Evolutionary conservation across 495 filamentous ascomycete genomes (phyloP).

Genomic region (Talaromyces nanjingensis): DNA sequence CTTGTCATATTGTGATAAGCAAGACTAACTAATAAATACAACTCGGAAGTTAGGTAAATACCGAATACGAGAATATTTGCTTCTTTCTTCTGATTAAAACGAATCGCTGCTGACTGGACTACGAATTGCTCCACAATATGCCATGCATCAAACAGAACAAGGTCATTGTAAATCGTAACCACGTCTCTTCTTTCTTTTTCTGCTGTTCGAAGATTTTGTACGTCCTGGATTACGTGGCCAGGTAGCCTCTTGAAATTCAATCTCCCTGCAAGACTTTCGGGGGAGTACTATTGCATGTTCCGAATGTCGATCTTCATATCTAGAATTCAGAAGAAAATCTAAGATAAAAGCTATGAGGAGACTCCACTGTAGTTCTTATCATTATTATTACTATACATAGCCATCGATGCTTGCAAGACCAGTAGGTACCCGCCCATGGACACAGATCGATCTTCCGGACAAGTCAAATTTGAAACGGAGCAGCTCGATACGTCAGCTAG

Average conservation of each 20-base stretch:
- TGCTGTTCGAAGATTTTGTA: not conserved
- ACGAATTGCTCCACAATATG: not conserved
- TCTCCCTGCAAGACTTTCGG: too few species aligned
- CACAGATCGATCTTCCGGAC: not conserved
- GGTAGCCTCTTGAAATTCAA: not conserved
- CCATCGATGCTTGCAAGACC: not conserved
- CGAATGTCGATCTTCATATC: not conserved
- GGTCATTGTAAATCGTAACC: not conserved
- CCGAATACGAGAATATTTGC: not conserved
- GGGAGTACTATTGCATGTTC: not conserved
- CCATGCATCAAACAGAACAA: not conserved
- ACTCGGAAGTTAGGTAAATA: not conserved
- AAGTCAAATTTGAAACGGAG: not conserved
- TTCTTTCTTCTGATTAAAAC: not conserved
- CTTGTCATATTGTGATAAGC: too few species aligned
- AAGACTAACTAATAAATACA: too few species aligned
- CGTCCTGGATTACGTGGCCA: not conserved
- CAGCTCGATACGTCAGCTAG: not conserved
- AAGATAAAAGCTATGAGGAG: not conserved
- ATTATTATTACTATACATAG: not conserved
- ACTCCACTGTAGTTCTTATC: not conserved
- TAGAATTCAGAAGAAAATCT: not conserved
- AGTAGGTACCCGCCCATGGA: not conserved
- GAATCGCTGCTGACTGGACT: not conserved
- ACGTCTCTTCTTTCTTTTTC: not conserved